Percentiles rank a stretch among this genome's conserved stretches.
Conservation (phyloP, 75 land plant genomes). For the Sequoia sempervirens region DNA sequence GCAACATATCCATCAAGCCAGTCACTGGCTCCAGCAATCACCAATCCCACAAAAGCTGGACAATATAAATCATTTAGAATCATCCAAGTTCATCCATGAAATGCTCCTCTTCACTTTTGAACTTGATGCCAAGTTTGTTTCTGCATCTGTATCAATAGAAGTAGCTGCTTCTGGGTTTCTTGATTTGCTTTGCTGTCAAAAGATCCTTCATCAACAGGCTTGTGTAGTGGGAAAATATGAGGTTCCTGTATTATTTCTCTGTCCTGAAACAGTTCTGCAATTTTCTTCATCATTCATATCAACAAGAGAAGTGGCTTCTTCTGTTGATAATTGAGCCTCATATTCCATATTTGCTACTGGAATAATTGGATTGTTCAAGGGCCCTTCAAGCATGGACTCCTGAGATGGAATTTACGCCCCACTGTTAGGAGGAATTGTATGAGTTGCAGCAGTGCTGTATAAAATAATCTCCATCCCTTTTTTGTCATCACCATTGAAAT, state of each 20-base stretch:
- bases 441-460: background rate
- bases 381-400: background rate
- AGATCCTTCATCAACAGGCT: background rate
- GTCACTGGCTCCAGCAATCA: slow-evolving; percentile 82
- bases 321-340: no score
- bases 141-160: background rate
- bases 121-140: background rate
- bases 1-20: slow-evolving; percentile 98
- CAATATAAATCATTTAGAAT: slow-evolving; percentile 61
- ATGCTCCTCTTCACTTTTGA: no score
- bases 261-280: no score
- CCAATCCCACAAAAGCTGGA: slow-evolving; percentile 68
- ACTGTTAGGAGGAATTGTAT: background rate
- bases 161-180: background rate
- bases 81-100: no score
- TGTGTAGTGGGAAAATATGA: background rate
- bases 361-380: background rate
- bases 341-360: background rate
- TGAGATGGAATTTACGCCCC: background rate
- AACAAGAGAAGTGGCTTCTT: no score
- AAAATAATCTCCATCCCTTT: background rate
- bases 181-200: background rate
- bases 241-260: no score
- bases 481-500: background rate
- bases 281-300: no score